Base-by-base conservation (phyloP, 208 protist genomes). In the Phytomonas sp. region DNA sequence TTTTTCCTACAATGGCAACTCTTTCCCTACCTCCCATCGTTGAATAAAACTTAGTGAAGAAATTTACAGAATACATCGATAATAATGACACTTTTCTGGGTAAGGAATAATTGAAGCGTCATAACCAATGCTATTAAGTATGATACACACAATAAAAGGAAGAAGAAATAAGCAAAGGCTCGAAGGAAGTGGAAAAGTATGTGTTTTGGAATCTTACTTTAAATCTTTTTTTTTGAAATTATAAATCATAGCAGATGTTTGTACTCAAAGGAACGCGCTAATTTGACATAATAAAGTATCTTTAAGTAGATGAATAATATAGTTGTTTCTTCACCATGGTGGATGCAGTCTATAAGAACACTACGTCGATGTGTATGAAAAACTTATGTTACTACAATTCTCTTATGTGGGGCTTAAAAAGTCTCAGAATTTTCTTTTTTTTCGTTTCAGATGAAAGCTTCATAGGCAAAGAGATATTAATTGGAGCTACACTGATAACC, bases 201-300 rank as follows among this genome's bases (percentile, higher is more conserved):
- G n/a, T 62, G n/a, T 59, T n/a, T 11, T 36, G 34, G 28, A 56
- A 13, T 6, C 51, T 65, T 70, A 65, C n/a, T 70, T 59, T 72
- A 2, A 20, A 51, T 51, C 13, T 3, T 51, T 0, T 75, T 65
- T 70, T 66, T 64, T 46, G n/a, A 59, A 67, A 29, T 13, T 72
- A 4, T 23, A 13, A 43, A 53, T 63, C 26, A 37, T 5, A 60
- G 11, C 46, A 26, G 37, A 23, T 23, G 26, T 56, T 31, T 66
- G 33, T 37, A 23, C 32, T 1, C n/a, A 28, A 20, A 46, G 3
- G n/a, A 30, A 29, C 63, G 31, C 8, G 9, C 34, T 65, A 28
- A 71, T 65, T 17, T 65, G 53, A 60, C 65, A 69, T 60, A 69
- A 51, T 69, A 62, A 74, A 56, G 40, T 74, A 63, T 63, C 60